Evolutionary conservation across 2,329 filamentous ascomycete genomes (phyloP).

Genomic region (Colletotrichum sublineola): DNA sequence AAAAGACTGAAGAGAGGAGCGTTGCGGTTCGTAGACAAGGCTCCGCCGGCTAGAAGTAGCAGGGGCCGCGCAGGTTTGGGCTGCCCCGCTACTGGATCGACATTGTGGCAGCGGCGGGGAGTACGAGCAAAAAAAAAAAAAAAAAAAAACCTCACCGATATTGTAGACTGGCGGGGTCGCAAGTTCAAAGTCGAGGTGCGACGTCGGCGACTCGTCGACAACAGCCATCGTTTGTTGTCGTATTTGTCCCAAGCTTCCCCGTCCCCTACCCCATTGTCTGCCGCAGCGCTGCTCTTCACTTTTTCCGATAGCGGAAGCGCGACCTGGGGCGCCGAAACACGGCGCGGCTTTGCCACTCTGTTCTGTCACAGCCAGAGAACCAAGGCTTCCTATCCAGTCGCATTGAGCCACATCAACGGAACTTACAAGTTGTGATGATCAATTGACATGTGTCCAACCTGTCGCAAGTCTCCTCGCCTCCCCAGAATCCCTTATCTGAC

Average conservation of each 20-base stretch:
- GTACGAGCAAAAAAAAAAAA: neutral
- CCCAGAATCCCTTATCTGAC: slow-evolving; percentile 30
- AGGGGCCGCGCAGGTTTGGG: too few relatives aligned
- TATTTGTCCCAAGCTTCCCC: neutral
- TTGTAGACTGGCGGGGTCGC: slow-evolving; percentile 4
- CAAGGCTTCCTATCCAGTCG: slow-evolving; percentile 16
- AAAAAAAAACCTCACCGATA: neutral
- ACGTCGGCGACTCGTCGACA: slow-evolving; percentile 16
- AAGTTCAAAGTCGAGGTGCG: slow-evolving; percentile 15
- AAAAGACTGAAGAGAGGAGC: neutral
- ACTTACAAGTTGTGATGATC: slow-evolving; percentile 39
- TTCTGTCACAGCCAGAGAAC: slow-evolving; percentile 8
- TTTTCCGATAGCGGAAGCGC: slow-evolving; percentile 39
- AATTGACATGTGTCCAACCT: slow-evolving; percentile 37
- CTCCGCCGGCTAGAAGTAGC: too few relatives aligned
- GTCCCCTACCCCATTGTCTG: neutral
- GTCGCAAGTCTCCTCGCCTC: slow-evolving; percentile 12
- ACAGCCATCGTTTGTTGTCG: neutral
- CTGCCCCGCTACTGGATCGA: slow-evolving; percentile 19
- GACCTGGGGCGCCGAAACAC: slow-evolving; percentile 28
- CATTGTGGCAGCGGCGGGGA: neutral
- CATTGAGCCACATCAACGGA: neutral
- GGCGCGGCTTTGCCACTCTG: slow-evolving; percentile 29
- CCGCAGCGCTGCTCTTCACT: slow-evolving; percentile 6
- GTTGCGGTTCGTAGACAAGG: too few relatives aligned